Evolutionary conservation across 169 alveolate species (phyloP), one percentile per base, ranked within the genome.

Genomic region (Plasmodium fragile): DNA sequence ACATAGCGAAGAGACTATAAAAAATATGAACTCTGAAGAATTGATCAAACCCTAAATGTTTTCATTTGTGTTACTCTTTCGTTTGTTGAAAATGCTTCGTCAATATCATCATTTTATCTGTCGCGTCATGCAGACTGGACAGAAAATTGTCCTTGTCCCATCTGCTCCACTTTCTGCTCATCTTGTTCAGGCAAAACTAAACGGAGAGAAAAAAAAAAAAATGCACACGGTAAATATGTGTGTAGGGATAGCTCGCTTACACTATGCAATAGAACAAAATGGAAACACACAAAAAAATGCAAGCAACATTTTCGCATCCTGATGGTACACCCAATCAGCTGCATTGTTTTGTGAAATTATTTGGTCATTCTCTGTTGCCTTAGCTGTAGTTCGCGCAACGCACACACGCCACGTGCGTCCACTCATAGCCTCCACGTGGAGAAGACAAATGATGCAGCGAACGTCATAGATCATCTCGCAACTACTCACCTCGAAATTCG

Each of bases 121-220:
- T 87, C 13, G 89, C 93, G 71, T 87, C 85, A 53, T 87, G 87
- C 69, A 87, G 79, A 75, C 93, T 32, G 70, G 85, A 75, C 81
- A 87, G 80, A 77, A 87, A 87, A 87, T 55, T 87, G 25, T 87
- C 93, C 52, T 87, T 87, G 22, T 87, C 93, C 93, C 93, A 87
- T 41, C 93, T 75, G 45, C 59, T 87, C 93, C 93, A 87, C 36
- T 87, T 87, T 34, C 93, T 75, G 45, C 93, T 87, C 93, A 87
- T 77, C 39, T 87, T 87, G 25, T 87, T 87, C 30, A 87, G 49
- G 39, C 93, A 87, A 41, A 32, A 87, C 93, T 87, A 71, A 53
- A 75, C 28, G 41, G 30, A 39, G 3, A 34, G 3, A 3, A 39
- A 39, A 39, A 55, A 55, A 55, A 59, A 65, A 65, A 65, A 65